Evolutionary conservation across 2,329 filamentous ascomycete genomes (phyloP).

Genomic region (Teratosphaeria zuluensis): DNA sequence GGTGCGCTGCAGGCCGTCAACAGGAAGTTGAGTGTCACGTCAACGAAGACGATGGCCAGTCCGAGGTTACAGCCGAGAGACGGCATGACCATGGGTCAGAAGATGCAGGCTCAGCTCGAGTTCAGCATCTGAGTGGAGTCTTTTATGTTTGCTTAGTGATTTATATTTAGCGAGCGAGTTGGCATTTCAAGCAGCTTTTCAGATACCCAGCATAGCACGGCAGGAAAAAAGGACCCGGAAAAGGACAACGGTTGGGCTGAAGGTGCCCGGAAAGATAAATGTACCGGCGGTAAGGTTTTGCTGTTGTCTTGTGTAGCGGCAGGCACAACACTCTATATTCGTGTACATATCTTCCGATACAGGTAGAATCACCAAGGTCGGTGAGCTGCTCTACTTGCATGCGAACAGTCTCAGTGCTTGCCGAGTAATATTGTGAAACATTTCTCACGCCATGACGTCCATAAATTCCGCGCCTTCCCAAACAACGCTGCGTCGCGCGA

Average conservation of each 20-base stretch:
- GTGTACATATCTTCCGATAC: neutral
- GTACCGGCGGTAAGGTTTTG: neutral
- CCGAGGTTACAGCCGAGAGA: slow-evolving; percentile 1
- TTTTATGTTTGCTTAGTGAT: neutral
- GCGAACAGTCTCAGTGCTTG: no score
- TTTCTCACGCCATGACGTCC: neutral
- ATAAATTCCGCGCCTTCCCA: neutral
- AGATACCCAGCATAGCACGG: neutral
- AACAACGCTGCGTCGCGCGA: neutral
- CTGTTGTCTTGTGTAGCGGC: neutral
- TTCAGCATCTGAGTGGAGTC: neutral
- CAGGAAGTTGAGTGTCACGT: slow-evolving; percentile 3
- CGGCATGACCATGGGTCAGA: slow-evolving; percentile 5
- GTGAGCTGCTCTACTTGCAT: no score
- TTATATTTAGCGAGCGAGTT: neutral
- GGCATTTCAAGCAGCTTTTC: neutral
- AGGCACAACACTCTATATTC: neutral
- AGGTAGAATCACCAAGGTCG: neutral
- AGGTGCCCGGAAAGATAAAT: neutral
- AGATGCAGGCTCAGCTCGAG: slow-evolving; percentile 3
- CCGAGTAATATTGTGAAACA: neutral
- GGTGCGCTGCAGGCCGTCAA: slow-evolving; percentile 4
- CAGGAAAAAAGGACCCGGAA: neutral
- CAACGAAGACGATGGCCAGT: neutral
- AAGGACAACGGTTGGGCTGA: neutral